Evolutionary conservation across 2,329 filamentous ascomycete species (phyloP).

Genomic region (Shiraia sp.): DNA sequence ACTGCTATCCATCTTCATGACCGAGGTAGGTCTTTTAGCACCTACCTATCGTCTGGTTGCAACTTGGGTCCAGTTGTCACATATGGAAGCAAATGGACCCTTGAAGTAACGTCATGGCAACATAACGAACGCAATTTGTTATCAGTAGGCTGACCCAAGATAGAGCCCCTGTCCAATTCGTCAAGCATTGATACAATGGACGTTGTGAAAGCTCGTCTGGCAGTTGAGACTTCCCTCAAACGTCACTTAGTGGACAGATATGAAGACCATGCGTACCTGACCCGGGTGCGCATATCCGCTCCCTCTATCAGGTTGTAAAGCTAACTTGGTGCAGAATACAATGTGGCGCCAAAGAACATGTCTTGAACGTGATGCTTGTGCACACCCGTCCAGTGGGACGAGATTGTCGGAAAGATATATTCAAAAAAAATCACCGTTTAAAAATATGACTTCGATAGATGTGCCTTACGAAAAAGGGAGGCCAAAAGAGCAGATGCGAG

Average conservation of each 20-base stretch:
- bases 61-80: no score
- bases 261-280: slow-evolving; percentile 20
- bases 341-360: slow-evolving; percentile 27
- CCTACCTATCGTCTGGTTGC: no score
- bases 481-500: background rate
- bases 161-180: background rate
- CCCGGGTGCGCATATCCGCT: slow-evolving; percentile 2
- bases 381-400: background rate
- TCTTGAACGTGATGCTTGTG: slow-evolving; percentile 20
- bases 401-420: slow-evolving; percentile 12
- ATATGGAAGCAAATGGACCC: no score
- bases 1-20: background rate
- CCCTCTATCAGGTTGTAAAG: background rate
- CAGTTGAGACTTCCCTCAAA: slow-evolving; percentile 15
- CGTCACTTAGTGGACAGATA: slow-evolving; percentile 14
- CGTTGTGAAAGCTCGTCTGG: slow-evolving; percentile 6
- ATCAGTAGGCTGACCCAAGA: background rate
- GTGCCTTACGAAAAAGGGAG: slow-evolving; percentile 6
- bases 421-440: slow-evolving; percentile 29
- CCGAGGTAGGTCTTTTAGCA: background rate
- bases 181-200: slow-evolving; percentile 7
- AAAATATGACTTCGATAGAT: slow-evolving; percentile 21
- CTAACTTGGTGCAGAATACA: slow-evolving; percentile 6
- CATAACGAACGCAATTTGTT: no score
- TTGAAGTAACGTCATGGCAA: no score